These are phyloP conservation scores for Hygrophorus pudorinus DNA, from an alignment of 768 basidiomycete species.

Conservation along the genomic window DNA sequence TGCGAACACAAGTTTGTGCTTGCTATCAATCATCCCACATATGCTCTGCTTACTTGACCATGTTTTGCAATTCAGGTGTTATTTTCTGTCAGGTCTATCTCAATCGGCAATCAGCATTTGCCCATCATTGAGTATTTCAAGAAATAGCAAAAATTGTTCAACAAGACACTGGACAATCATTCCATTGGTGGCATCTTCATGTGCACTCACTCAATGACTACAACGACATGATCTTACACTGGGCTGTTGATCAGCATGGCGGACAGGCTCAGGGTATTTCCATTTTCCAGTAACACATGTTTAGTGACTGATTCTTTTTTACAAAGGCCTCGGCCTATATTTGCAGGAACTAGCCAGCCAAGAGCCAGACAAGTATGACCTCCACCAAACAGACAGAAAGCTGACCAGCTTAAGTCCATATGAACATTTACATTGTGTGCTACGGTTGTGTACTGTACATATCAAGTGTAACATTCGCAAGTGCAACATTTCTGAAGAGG, in stretches of 20 bases:
- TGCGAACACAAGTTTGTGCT: constrained; percentile 12
- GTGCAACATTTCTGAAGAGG: constrained; percentile 5
- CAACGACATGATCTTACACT: too few species aligned
- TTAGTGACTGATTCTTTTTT: too few species aligned
- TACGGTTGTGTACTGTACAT: constrained; percentile 14
- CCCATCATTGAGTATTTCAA: constrained; percentile 13
- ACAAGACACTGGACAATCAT: constrained; percentile 13
- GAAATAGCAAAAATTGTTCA: constrained; percentile 14
- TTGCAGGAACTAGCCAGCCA: constrained; percentile 7
- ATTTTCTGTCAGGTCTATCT: constrained; percentile 13
- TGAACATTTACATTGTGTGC: constrained; percentile 15
- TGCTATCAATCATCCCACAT: not conserved
- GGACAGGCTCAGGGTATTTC: too few species aligned
- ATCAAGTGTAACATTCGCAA: constrained; percentile 12
- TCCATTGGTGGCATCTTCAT: constrained; percentile 17
- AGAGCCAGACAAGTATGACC: constrained; percentile 7
- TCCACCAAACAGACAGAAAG: constrained; percentile 12
- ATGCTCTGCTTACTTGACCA: not conserved
- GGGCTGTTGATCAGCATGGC: too few species aligned
- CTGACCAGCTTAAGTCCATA: constrained; percentile 11
- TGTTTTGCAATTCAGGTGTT: constrained; percentile 12
- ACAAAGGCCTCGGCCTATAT: constrained; percentile 19
- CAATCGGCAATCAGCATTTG: constrained; percentile 13
- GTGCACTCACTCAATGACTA: not conserved
- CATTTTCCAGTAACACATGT: too few species aligned